Conservation (phyloP, 352 stramenopile species). For the Phytophthora chlamydospora region DNA sequence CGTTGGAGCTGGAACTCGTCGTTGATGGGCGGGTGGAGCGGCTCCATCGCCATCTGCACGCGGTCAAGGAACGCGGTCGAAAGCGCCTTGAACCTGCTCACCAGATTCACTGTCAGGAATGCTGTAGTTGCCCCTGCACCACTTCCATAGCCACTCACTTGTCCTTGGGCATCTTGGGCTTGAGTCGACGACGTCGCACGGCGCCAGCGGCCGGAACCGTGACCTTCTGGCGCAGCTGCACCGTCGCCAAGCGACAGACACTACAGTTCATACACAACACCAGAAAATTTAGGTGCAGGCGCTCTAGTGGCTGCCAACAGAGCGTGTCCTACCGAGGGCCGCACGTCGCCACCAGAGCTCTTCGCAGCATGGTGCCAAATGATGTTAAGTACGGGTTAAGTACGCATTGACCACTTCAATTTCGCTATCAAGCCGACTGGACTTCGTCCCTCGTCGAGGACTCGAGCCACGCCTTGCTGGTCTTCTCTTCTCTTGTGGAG, state of each 20-base stretch:
- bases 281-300: constrained; percentile 10
- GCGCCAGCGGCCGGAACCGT: constrained; percentile 39
- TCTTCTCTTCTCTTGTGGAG: constrained; percentile 19
- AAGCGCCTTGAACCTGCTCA: constrained; percentile 57
- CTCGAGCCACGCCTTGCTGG: not conserved
- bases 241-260: constrained; percentile 6
- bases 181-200: constrained; percentile 40
- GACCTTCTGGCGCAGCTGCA: constrained; percentile 41
- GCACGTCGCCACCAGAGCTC: constrained; percentile 21
- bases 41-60: constrained; percentile 61
- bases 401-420: constrained; percentile 26
- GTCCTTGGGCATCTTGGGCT: constrained; percentile 58
- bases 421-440: constrained; percentile 15
- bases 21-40: constrained; percentile 70
- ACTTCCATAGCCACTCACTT: constrained; percentile 38
- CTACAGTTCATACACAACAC: constrained; percentile 13
- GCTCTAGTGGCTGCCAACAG: not conserved
- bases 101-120: not conserved
- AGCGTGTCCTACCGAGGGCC: constrained; percentile 27
- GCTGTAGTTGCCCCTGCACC: not conserved
- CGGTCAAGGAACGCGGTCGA: constrained; percentile 67
- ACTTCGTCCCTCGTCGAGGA: not conserved
- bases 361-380: constrained; percentile 25
- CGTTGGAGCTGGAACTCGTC: constrained; percentile 58
- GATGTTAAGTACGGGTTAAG: constrained; percentile 9